Evolutionary conservation across 352 stramenopile species (phyloP).

Genomic region (Phytophthora vignae): DNA sequence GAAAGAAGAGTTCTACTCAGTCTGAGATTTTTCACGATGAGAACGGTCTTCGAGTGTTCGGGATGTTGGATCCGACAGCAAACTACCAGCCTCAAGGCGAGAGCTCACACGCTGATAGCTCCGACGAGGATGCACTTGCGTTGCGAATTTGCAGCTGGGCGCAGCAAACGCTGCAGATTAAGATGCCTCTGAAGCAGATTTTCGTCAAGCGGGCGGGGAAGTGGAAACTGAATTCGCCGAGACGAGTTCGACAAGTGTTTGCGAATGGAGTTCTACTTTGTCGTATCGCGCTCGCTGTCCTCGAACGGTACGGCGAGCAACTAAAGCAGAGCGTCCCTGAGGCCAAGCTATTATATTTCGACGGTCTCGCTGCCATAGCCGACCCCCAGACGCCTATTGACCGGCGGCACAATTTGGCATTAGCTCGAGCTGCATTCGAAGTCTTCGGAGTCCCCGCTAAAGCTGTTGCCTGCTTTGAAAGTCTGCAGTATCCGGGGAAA

Average conservation of each 20-base stretch:
- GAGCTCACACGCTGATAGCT: not conserved
- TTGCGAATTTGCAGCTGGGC: constrained; percentile 26
- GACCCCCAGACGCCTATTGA: constrained; percentile 17
- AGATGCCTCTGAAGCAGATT: constrained; percentile 24
- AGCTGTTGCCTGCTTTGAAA: constrained; percentile 15
- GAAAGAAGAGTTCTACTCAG: constrained; percentile 4
- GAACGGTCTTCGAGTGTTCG: constrained; percentile 42
- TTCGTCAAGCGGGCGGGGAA: constrained; percentile 10
- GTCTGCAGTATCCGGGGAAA: constrained; percentile 16
- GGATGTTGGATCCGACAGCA: constrained; percentile 46
- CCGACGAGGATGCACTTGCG: constrained; percentile 7
- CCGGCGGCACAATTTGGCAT: constrained; percentile 21
- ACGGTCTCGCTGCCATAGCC: not conserved
- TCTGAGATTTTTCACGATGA: constrained; percentile 24
- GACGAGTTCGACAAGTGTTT: constrained; percentile 32
- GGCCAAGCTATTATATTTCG: not conserved
- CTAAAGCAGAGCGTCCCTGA: constrained; percentile 2
- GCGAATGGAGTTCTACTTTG: constrained; percentile 47
- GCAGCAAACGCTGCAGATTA: constrained; percentile 17
- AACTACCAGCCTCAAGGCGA: constrained; percentile 3
- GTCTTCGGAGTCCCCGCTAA: constrained; percentile 15
- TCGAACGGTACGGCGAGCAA: constrained; percentile 12
- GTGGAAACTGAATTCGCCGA: constrained; percentile 11
- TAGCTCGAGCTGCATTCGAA: constrained; percentile 29
- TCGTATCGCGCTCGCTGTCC: constrained; percentile 38